Evolutionary conservation across 345 rosid genomes (phyloP), one percentile per base, ranked within the genome.

Genomic region (Cardamine resedifolia): DNA sequence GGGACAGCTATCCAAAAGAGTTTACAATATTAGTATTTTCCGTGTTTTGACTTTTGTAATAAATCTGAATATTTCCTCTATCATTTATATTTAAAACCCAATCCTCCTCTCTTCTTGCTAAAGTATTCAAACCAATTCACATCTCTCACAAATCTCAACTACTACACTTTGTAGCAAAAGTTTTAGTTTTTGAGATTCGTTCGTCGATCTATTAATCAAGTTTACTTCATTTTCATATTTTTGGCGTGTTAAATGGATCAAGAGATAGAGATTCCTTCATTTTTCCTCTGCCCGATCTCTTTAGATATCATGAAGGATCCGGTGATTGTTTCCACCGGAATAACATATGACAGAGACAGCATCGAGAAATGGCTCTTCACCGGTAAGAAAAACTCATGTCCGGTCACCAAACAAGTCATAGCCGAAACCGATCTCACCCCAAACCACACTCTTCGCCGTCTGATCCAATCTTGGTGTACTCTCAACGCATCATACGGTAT

Each of bases 381-480:
- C 0, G 73, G 85, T 58, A 88, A 86, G 66, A 86, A 83, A 48
- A 73, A 38, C n/a, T 59, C 85, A 2, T 90, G 96, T 65, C 93
- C 96, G 0, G 82, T 88, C 36, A 90, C 99, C 4, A 95, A 88
- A 73, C 96, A 86, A 61, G 78, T 65, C 57, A 68, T 95, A 11
- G 8, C 81, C 7, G 85, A 78, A 47, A 70, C 77, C 44, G 98
- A 93, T 8, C 79, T 95, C 14, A 94, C 96, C 0, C 98, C 98
- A 10, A 94, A 94, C 77, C 90, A 89, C 62, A 95, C 96, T 33
- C 83, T 95, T 23, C 89, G 93, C 11, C 87, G 99, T 14, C 63
- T 95, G 64, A 84, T 95, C 70, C 99, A 95, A 72, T 86, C 96
- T 10, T 95, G 99, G 99, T 95, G 99, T 74, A 88, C 85, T 8